A percentile compares a stretch with the other conserved stretches of the same genome.
Conservation (phyloP, 1,139 yeast genomes). For the Sugiyamaella neomexicana region DNA sequence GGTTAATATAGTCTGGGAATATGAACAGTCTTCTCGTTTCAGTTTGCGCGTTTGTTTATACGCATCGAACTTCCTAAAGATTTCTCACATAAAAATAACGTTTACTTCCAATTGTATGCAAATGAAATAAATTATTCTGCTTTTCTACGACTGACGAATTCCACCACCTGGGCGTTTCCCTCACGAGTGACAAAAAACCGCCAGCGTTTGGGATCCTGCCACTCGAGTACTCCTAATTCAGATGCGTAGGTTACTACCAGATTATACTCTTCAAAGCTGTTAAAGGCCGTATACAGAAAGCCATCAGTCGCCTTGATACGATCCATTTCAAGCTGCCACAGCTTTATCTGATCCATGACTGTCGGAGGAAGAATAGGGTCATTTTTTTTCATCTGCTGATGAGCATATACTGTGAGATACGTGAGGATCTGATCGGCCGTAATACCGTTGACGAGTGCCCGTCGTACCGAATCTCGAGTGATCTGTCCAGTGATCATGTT, state of each 20-base stretch:
- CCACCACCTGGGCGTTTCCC: constrained; percentile 86
- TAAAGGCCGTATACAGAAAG: constrained; percentile 81
- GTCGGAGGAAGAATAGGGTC: constrained; percentile 78
- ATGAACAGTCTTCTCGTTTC: constrained; percentile 29
- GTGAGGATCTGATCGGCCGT: constrained; percentile 93
- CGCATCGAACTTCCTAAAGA: constrained; percentile 18
- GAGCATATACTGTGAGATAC: constrained; percentile 89
- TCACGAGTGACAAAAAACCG: constrained; percentile 82
- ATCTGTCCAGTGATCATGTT: constrained; percentile 93
- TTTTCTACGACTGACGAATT: constrained; percentile 67
- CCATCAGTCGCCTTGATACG: constrained; percentile 89
- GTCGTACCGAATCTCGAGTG: constrained; percentile 86
- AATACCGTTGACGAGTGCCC: constrained; percentile 83
- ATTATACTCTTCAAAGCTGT: constrained; percentile 73
- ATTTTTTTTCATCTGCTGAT: constrained; percentile 73
- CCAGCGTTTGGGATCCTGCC: constrained; percentile 72
- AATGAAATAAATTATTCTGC: neutral
- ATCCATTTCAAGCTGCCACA: constrained; percentile 96
- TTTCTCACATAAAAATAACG: constrained; percentile 15
- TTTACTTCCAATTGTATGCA: neutral
- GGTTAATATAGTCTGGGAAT: constrained; percentile 27
- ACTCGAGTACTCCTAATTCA: constrained; percentile 84
- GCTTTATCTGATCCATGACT: constrained; percentile 88
- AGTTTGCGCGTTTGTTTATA: constrained; percentile 16
- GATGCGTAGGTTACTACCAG: constrained; percentile 73